These are phyloP conservation scores for Myochromella boudieri DNA, from an alignment of 768 basidiomycete species.

Conservation along the genomic window DNA sequence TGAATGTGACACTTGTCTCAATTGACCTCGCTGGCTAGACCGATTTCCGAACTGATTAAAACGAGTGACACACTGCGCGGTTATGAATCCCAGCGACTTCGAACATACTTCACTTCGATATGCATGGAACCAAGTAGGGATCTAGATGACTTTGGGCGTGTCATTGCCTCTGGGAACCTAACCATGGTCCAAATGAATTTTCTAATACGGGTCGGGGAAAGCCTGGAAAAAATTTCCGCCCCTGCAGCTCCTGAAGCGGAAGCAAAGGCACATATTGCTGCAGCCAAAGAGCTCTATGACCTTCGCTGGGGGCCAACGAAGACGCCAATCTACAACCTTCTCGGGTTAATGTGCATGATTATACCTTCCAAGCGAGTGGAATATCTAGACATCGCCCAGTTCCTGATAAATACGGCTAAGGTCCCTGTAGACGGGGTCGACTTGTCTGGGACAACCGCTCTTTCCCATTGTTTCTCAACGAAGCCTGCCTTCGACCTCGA, in stretches of 20 bases:
- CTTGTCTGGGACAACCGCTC: slow-evolving; percentile 38
- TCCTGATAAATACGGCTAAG: slow-evolving; percentile 29
- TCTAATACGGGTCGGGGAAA: slow-evolving; percentile 17
- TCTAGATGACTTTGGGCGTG: slow-evolving; percentile 30
- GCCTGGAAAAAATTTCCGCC: too few relatives aligned
- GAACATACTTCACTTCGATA: slow-evolving; percentile 32
- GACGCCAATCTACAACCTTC: slow-evolving; percentile 37
- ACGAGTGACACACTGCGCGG: slow-evolving; percentile 32
- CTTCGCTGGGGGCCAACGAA: slow-evolving; percentile 41
- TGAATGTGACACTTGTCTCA: background rate
- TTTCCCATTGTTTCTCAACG: slow-evolving; percentile 40
- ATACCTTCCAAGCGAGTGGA: slow-evolving; percentile 15
- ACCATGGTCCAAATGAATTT: slow-evolving; percentile 26
- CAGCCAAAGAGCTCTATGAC: slow-evolving; percentile 28
- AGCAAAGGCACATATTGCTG: slow-evolving; percentile 14
- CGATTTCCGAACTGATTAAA: slow-evolving; percentile 29
- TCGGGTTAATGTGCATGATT: slow-evolving; percentile 30
- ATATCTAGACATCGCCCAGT: slow-evolving; percentile 32
- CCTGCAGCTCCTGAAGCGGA: background rate
- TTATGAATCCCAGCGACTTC: slow-evolving; percentile 36
- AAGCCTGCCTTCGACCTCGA: slow-evolving; percentile 40
- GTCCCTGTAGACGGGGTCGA: slow-evolving; percentile 38
- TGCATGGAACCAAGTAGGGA: slow-evolving; percentile 35
- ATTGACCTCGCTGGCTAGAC: too few relatives aligned
- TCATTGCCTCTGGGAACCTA: slow-evolving; percentile 26